A percentile compares a stretch with the other conserved stretches of the same genome.
These are phyloP conservation scores for Euphorbia lathyris DNA, from an alignment of 345 rosid species.

Conservation along the genomic window DNA sequence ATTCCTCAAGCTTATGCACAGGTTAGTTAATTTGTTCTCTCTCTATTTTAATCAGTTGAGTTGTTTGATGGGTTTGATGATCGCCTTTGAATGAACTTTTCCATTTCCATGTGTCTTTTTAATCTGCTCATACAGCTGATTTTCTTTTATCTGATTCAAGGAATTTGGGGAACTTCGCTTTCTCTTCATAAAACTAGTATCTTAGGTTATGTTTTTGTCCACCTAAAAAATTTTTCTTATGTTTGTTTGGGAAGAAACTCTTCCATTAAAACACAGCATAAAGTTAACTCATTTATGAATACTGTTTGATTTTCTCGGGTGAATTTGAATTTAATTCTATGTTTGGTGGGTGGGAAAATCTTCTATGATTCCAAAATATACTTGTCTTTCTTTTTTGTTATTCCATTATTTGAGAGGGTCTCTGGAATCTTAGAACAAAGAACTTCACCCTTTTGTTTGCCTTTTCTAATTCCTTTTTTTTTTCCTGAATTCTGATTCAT, in stretches of 20 bases:
- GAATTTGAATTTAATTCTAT: not conserved
- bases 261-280: not conserved
- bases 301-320: not conserved
- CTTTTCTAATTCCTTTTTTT: not conserved
- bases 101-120: not conserved
- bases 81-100: not conserved
- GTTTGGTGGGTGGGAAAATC: constrained; percentile 4
- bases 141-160: not conserved
- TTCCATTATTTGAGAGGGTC: constrained; percentile 1
- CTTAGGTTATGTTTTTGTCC: too few species aligned
- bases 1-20: not conserved
- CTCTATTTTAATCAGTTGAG: not conserved
- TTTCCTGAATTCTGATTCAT: not conserved
- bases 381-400: constrained; percentile 19
- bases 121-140: not conserved
- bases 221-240: too few species aligned
- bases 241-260: constrained; percentile 1
- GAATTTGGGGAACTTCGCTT: not conserved
- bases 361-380: constrained; percentile 20
- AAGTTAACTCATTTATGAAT: not conserved
- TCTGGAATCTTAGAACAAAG: constrained; percentile 5
- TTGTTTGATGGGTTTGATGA: not conserved
- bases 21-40: not conserved
- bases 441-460: not conserved
- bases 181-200: not conserved